phyloP scores from a whole-genome alignment of 768 basidiomycete species.

The Tulasnella sp. region DNA sequence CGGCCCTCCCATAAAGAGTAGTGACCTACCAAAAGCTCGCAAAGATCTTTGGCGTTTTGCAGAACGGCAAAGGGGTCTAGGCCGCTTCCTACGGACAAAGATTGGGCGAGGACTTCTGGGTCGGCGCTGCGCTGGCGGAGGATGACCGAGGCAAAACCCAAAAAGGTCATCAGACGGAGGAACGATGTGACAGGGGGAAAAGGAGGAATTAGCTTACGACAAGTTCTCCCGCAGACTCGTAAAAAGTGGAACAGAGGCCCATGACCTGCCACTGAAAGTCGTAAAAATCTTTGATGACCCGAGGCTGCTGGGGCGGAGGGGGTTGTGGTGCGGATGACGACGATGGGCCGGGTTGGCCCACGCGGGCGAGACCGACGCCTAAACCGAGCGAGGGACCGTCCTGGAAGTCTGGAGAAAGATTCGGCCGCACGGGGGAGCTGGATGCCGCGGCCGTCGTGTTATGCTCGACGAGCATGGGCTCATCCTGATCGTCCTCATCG shows the following conservation, averaged over 20 bases:
- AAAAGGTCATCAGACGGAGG: constrained; percentile 11
- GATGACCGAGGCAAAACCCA: not conserved
- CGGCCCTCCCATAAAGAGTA: not conserved
- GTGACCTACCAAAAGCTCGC: constrained; percentile 24
- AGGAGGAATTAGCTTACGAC: constrained; percentile 22
- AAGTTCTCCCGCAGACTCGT: constrained; percentile 27
- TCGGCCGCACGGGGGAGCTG: not conserved
- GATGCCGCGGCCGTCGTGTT: not conserved
- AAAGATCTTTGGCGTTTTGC: constrained; percentile 27
- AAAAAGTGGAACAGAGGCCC: constrained; percentile 26
- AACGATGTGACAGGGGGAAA: constrained; percentile 1
- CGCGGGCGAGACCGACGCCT: not conserved
- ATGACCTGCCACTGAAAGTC: constrained; percentile 29
- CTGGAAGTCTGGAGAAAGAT: not conserved
- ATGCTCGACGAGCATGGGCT: constrained; percentile 10
- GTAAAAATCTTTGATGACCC: constrained; percentile 21
- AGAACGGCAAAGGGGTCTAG: constrained; percentile 20
- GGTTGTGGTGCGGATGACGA: constrained; percentile 1
- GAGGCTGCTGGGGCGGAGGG: not conserved
- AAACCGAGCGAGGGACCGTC: constrained; percentile 17
- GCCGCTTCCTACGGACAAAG: constrained; percentile 18
- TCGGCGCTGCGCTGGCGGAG: constrained; percentile 21
- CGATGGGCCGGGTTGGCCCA: not conserved
- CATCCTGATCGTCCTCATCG: constrained; percentile 6
- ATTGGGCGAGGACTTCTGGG: constrained; percentile 27